A percentile compares a stretch with the other conserved stretches of the same genome.
These are phyloP conservation scores for Rhypophila decipiens DNA, from an alignment of 495 filamentous ascomycete genomes.

Conservation along the genomic window DNA sequence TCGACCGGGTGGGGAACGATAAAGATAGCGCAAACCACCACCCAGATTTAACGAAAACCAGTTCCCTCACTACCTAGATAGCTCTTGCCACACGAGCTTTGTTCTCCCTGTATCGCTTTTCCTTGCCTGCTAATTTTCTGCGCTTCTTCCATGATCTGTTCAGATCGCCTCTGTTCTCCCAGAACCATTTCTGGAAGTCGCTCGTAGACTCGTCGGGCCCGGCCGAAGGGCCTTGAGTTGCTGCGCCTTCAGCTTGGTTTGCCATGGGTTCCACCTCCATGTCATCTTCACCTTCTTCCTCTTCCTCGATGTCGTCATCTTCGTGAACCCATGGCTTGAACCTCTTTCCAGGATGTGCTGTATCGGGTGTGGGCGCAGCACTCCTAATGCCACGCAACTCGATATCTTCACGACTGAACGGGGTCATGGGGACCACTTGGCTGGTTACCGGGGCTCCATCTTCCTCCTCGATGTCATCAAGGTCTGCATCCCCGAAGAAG, in stretches of 20 bases:
- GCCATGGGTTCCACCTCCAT: conserved; percentile 22
- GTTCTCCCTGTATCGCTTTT: conserved; percentile 82
- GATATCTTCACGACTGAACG: conserved; percentile 71
- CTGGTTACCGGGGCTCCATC: conserved; percentile 11
- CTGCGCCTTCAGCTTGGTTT: conserved; percentile 20
- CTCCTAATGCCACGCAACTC: conserved; percentile 67
- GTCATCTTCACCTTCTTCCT: conserved; percentile 29
- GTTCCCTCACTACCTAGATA: conserved; percentile 21
- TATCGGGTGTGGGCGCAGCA: conserved; percentile 92
- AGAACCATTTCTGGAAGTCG: conserved; percentile 87
- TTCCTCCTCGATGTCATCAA: conserved; percentile 41
- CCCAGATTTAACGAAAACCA: too few relatives aligned
- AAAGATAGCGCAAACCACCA: too few relatives aligned
- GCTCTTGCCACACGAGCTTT: conserved; percentile 49
- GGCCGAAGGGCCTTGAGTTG: conserved; percentile 12
- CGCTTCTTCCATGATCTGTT: conserved; percentile 89
- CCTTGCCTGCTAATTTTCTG: conserved; percentile 73
- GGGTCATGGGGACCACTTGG: conserved; percentile 60
- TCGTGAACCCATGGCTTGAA: conserved; percentile 45
- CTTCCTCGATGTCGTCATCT: conserved; percentile 31
- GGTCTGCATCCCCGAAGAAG: conserved; percentile 44
- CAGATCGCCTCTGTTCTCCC: conserved; percentile 80
- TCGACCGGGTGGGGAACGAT: too few relatives aligned
- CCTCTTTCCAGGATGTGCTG: conserved; percentile 60
- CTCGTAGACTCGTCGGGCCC: conserved; percentile 35